phyloP scores from a whole-genome alignment of 768 basidiomycete genomes.

The Omphalotus guepiniiformis region DNA sequence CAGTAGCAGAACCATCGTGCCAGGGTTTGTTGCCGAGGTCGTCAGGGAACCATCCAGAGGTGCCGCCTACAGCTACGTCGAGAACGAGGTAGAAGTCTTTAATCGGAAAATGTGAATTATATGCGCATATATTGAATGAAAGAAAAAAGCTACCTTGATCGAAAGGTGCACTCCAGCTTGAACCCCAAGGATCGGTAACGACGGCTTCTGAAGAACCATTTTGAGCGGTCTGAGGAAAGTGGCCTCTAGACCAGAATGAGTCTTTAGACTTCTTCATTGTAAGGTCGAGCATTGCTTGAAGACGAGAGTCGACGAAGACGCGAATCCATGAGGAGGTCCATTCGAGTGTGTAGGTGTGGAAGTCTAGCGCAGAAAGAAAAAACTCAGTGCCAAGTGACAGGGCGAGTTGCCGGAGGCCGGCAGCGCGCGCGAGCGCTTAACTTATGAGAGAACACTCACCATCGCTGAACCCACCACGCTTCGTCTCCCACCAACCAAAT shows the following conservation, averaged over 20 bases:
- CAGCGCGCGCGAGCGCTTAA: conserved; percentile 75
- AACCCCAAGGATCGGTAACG: conserved; percentile 28
- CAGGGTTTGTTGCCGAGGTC: conserved; percentile 70
- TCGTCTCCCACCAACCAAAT: conserved; percentile 60
- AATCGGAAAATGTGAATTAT: conserved; percentile 24
- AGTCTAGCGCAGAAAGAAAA: conserved; percentile 26
- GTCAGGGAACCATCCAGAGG: conserved; percentile 89
- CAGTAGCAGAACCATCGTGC: conserved; percentile 54
- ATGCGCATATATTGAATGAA: no score
- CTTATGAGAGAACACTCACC: conserved; percentile 72
- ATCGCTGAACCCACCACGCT: conserved; percentile 39
- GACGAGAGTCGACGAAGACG: conserved; percentile 70
- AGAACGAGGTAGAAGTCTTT: conserved; percentile 81
- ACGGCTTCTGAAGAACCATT: conserved; percentile 46
- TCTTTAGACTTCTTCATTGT: conserved; percentile 43
- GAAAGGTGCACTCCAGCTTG: conserved; percentile 70
- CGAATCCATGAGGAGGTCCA: conserved; percentile 72
- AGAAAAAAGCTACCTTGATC: no score
- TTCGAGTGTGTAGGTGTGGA: conserved; percentile 75
- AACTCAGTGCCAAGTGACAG: no score
- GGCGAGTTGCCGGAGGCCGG: conserved; percentile 61
- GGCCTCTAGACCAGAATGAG: conserved; percentile 66
- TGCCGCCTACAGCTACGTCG: conserved; percentile 75
- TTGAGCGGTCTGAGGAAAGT: conserved; percentile 59
- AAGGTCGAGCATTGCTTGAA: conserved; percentile 59